Evolutionary conservation across 495 filamentous ascomycete species (phyloP).

Genomic region (Hypoxylon lenormandii): DNA sequence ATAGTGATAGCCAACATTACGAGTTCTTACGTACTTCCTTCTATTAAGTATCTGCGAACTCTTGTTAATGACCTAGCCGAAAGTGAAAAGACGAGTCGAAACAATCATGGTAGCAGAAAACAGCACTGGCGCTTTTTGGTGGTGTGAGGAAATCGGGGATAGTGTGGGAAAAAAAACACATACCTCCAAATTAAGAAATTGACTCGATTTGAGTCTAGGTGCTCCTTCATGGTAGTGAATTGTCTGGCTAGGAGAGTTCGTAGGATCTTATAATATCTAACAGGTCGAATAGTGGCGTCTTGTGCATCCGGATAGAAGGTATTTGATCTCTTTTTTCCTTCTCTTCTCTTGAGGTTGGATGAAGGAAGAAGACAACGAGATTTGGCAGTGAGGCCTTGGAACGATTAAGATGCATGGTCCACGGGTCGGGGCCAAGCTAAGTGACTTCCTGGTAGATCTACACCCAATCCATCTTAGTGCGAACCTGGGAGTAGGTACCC

Average conservation of each 20-base stretch:
- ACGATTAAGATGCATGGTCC: conserved; percentile 48
- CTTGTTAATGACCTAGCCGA: conserved; percentile 52
- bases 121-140: conserved; percentile 30
- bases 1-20: conserved; percentile 8
- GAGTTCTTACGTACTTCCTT: conserved; percentile 76
- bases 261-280: conserved; percentile 12
- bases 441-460: conserved; percentile 42
- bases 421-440: conserved; percentile 47
- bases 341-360: conserved; percentile 42
- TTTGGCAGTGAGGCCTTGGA: conserved; percentile 47
- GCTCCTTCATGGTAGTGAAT: conserved; percentile 65
- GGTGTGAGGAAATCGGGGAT: conserved; percentile 53
- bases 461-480: conserved; percentile 39
- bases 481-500: conserved; percentile 17
- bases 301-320: conserved; percentile 29
- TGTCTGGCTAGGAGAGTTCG: background rate
- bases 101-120: conserved; percentile 12
- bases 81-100: conserved; percentile 33
- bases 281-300: conserved; percentile 12
- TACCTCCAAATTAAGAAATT: conserved; percentile 99
- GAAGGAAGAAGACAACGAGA: conserved; percentile 46
- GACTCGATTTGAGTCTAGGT: conserved; percentile 88
- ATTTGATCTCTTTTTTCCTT: conserved; percentile 35
- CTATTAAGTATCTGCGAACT: conserved; percentile 80
- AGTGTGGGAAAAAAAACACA: conserved; percentile 59